Evolutionary conservation across 176 grass and related monocot species (phyloP), one percentile per base, ranked within the genome.

Genomic region (Oryza glumipatula): DNA sequence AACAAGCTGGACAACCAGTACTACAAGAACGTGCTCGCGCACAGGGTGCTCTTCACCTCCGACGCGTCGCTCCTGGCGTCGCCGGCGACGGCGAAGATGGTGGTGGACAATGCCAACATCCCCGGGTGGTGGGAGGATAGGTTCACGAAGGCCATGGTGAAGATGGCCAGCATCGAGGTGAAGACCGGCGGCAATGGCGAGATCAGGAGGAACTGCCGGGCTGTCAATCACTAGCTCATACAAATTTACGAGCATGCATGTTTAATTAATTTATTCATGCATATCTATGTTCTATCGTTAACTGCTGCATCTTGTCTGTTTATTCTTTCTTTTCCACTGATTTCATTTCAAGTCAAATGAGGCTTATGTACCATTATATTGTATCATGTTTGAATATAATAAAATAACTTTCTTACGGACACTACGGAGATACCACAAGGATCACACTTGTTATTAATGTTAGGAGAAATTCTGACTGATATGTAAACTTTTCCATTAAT

Each of bases 21-120:
- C 86, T 91, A 88, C 86, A 75, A 74, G 16, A 85, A 91, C 75
- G 77, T 91, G 45, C 77, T 71, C 3, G 67, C 67, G 6, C 77
- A 67, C 16, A 68, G n/a, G 35, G 90, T 51, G 66, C 82, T 92
- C 4, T 92, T 92, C 82, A 82, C 70, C 0, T 86, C 90, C 0
- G 86, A 92, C n/a, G 79, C 82, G 52, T 43, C 58, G 7, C 90
- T 92, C 1, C 19, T 86, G 7, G 51, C 84, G 30, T 78, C 82
- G 36, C 9, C 49, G n/a, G 77, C 9, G 10, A 92, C 90, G 3
- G 4, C 7, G 0, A 80, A 75, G n/a, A 30, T 84, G 70, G 73
- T 91, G 7, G 1, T 21, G 21, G 63, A 88, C 45, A 87, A 76
- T 47, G 76, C 65, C 0, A 76, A 65, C 2, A 32, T 82, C 15